Evolutionary conservation across 1,284 basidiomycete genomes (phyloP), one percentile per base, ranked within the genome.

Genomic region (Ustilago hordei): DNA sequence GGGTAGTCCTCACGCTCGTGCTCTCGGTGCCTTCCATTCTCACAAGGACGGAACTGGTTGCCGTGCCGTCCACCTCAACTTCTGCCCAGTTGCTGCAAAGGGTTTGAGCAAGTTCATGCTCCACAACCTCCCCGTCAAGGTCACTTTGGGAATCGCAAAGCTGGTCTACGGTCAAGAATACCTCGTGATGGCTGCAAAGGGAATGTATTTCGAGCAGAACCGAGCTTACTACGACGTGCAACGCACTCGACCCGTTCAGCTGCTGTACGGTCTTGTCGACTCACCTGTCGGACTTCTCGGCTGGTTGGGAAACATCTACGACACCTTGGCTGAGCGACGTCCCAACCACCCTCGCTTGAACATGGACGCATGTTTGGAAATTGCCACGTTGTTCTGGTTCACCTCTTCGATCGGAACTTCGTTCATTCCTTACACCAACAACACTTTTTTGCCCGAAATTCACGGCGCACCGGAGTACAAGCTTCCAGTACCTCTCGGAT

Each of bases 61-160:
- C 23, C 68, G 71, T n/a, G 80, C 80, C 0, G 75, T 81, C 43
- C 81, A 82, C 52, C 75, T 82, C 68, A 82, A 82, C 68, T 82
- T 82, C 45, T 81, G 78, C 60, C 81, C 81, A 31, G 70, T 74
- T 19, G 63, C 75, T 23, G 69, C 77, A 23, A 60, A 63, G 28
- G 73, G 74, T 2, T 23, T 80, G 13, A 63, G 50, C 65, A 77
- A 77, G 56, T 55, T 75, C 45, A 75, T 80, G 68, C 53, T 70
- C n/a, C 45, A 19, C n/a, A 28, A 58, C 7, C 38, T 80, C 1
- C 78, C 78, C 32, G 43, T 31, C 54, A 68, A 64, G 28, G 66
- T 69, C 23, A 73, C 77, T 4, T 54, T 71, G 23, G 75, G 73
- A 2, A 52, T 77, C 2, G 75, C 75, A 34, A 69, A 75, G 55